These are phyloP conservation scores for Effrenium voratum DNA, from an alignment of 73 alveolate genomes.

Conservation along the genomic window DNA sequence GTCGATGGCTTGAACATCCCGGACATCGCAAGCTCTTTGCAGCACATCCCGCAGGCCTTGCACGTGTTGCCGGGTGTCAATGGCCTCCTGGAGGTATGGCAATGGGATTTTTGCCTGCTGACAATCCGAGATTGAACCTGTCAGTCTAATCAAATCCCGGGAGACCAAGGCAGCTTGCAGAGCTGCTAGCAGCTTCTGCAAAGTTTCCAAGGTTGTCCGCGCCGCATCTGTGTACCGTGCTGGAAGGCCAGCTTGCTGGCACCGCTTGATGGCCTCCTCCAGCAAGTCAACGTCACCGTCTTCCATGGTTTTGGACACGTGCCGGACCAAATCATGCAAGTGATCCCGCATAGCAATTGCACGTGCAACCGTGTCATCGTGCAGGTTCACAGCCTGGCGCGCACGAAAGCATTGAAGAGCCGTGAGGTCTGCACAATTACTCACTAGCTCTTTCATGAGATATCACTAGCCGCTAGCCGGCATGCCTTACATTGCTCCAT, in stretches of 20 bases:
- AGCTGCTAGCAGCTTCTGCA: slow-evolving; percentile 2
- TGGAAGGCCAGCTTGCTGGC: slow-evolving; percentile 16
- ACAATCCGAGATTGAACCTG: background rate
- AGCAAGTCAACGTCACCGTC: slow-evolving; percentile 5
- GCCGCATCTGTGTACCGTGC: background rate
- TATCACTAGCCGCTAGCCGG: background rate
- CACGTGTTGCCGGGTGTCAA: background rate
- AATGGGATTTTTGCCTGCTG: background rate
- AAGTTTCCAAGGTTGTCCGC: background rate
- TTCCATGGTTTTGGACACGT: background rate
- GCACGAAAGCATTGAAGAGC: background rate
- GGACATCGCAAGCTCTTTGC: background rate
- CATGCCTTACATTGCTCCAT: too few species aligned
- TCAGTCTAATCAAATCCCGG: background rate
- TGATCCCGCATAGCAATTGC: background rate
- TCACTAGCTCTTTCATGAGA: background rate
- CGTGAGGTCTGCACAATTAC: background rate
- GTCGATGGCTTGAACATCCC: background rate
- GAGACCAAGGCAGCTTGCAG: slow-evolving; percentile 4
- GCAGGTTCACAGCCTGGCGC: slow-evolving; percentile 24
- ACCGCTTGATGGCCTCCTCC: background rate
- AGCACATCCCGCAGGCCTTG: background rate
- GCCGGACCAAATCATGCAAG: background rate
- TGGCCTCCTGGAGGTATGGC: slow-evolving; percentile 14
- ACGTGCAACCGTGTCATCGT: background rate